Evolutionary conservation across 495 filamentous ascomycete genomes (phyloP).

Genomic region (Venustampulla echinocandica): DNA sequence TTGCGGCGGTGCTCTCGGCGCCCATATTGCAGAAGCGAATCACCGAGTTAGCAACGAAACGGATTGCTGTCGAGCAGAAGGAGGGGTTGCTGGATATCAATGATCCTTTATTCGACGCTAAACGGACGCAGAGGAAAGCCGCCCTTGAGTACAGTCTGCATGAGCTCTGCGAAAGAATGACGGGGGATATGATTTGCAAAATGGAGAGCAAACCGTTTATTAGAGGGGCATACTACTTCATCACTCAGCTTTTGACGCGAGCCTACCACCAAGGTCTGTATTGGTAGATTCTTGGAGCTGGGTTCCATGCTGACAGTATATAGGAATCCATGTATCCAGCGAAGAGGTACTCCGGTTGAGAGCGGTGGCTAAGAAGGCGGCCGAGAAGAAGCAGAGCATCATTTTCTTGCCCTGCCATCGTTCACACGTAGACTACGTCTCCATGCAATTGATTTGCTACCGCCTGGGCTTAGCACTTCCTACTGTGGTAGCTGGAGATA

Average conservation of each 20-base stretch:
- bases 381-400: conserved; percentile 83
- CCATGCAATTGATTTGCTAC: conserved; percentile 89
- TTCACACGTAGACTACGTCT: conserved; percentile 93
- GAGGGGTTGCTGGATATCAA: conserved; percentile 56
- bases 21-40: conserved; percentile 67
- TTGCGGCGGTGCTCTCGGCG: conserved; percentile 60
- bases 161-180: conserved; percentile 57
- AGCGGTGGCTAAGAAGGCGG: conserved; percentile 71
- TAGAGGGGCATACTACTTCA: conserved; percentile 79
- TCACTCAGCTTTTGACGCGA: conserved; percentile 78
- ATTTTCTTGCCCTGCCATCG: conserved; percentile 93
- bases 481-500: conserved; percentile 92
- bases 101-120: conserved; percentile 36
- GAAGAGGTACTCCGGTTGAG: conserved; percentile 82
- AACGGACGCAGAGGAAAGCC: conserved; percentile 45
- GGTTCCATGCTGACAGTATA: conserved; percentile 1
- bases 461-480: conserved; percentile 80
- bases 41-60: conserved; percentile 61
- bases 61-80: conserved; percentile 64
- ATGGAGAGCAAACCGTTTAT: conserved; percentile 95
- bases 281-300: neutral
- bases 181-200: conserved; percentile 97
- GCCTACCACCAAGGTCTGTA: conserved; percentile 82
- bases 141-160: conserved; percentile 54
- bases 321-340: conserved; percentile 83